Percentiles rank a stretch among this genome's conserved stretches.
Evolutionary conservation across 1,284 basidiomycete species (phyloP).

Genomic region (Thecaphora thlaspeos): DNA sequence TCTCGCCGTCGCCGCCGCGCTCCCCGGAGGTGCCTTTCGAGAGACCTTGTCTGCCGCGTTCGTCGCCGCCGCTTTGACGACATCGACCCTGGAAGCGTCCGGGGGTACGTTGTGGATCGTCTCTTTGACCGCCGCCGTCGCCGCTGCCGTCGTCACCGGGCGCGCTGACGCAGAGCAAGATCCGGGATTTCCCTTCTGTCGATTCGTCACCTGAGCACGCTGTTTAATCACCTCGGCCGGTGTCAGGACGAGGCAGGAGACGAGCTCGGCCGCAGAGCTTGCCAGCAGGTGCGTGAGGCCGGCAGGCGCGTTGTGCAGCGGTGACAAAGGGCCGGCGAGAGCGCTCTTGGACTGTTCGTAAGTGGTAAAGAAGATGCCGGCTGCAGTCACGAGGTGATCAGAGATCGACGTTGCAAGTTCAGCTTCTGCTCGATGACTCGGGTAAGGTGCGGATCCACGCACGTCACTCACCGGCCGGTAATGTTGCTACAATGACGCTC

Average conservation of each 20-base stretch:
- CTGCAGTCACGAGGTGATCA: constrained; percentile 1
- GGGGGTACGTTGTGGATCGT: constrained; percentile 6
- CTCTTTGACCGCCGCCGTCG: constrained; percentile 21
- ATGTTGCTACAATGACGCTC: constrained; percentile 93
- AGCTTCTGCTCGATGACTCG: no score
- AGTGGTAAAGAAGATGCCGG: constrained; percentile 47
- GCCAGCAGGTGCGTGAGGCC: constrained; percentile 37
- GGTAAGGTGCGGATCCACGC: no score
- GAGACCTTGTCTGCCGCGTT: constrained; percentile 23
- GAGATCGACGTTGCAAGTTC: no score
- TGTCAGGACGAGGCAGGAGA: constrained; percentile 41
- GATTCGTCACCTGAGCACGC: constrained; percentile 43
- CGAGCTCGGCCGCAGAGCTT: constrained; percentile 42
- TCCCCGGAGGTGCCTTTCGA: constrained; percentile 20
- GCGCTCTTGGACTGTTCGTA: constrained; percentile 42
- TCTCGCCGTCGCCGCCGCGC: constrained; percentile 25
- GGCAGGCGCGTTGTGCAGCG: constrained; percentile 20
- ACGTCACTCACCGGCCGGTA: constrained; percentile 67
- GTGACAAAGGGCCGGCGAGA: constrained; percentile 24
- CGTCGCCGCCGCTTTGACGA: constrained; percentile 16
- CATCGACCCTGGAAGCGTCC: constrained; percentile 5
- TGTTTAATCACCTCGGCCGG: constrained; percentile 53
- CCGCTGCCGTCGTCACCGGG: constrained; percentile 3
- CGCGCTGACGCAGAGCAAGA: constrained; percentile 7
- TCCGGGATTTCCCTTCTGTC: constrained; percentile 9